Percentiles rank a stretch among this genome's conserved stretches.
Evolutionary conservation across 768 basidiomycete genomes (phyloP).

Genomic region (Chalciporus chontae): DNA sequence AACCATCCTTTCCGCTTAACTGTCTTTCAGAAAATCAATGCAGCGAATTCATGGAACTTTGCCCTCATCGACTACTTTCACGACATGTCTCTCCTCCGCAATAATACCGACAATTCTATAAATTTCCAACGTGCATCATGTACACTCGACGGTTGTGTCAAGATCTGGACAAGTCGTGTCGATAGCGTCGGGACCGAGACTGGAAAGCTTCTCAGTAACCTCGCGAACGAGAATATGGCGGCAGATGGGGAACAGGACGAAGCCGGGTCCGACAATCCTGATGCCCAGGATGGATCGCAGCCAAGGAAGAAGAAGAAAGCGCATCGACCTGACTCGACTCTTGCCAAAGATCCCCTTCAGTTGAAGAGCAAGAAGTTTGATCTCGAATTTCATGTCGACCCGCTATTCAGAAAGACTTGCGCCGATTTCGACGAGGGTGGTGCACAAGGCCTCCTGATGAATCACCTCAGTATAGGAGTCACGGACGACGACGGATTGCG

Average conservation of each 20-base stretch:
- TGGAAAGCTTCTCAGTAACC: slow-evolving; percentile 88
- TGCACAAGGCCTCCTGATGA: slow-evolving; percentile 94
- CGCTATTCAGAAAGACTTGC: slow-evolving; percentile 95
- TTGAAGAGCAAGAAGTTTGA: slow-evolving; percentile 91
- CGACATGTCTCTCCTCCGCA: slow-evolving; percentile 93
- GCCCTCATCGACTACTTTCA: slow-evolving; percentile 99
- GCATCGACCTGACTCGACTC: slow-evolving; percentile 73
- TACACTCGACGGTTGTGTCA: slow-evolving; percentile 97
- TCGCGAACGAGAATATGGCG: slow-evolving; percentile 62
- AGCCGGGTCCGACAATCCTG: slow-evolving; percentile 56
- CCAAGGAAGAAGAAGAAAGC: slow-evolving; percentile 57
- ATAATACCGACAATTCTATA: slow-evolving; percentile 91
- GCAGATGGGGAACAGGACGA: slow-evolving; percentile 61
- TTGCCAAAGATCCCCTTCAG: slow-evolving; percentile 82
- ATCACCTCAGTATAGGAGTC: slow-evolving; percentile 78
- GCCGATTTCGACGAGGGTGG: slow-evolving; percentile 99
- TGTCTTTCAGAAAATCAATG: slow-evolving; percentile 88
- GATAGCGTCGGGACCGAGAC: slow-evolving; percentile 97
- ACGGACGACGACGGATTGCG: slow-evolving; percentile 79
- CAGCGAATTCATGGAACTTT: slow-evolving; percentile 95
- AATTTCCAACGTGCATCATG: slow-evolving; percentile 99
- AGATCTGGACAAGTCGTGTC: slow-evolving; percentile 98
- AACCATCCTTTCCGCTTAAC: slow-evolving; percentile 5
- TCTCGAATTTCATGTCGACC: slow-evolving; percentile 94
- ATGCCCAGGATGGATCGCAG: slow-evolving; percentile 61